Conservation (phyloP, 23 red algal species). For the Gracilaria domingensis region DNA sequence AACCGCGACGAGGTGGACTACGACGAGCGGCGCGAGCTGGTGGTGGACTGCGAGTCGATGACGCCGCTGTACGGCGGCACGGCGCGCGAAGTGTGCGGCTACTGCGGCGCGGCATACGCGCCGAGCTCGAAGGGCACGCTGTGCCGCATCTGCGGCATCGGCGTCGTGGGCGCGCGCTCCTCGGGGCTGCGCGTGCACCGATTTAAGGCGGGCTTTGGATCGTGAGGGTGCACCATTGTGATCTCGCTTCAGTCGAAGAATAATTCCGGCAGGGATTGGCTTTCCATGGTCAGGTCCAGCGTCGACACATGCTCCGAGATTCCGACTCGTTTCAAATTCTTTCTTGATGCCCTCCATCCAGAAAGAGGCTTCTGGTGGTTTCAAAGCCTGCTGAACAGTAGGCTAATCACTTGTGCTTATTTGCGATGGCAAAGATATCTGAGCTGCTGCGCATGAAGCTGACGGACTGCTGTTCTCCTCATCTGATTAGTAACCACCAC, state of each 20-base stretch:
- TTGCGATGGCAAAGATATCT: not conserved
- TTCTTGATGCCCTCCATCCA: slow-evolving; percentile 34
- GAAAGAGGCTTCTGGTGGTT: not conserved
- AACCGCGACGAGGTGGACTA: slow-evolving; percentile 78
- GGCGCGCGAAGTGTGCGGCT: slow-evolving; percentile 43
- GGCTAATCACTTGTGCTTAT: slow-evolving; percentile 40
- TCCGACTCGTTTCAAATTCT: slow-evolving; percentile 28
- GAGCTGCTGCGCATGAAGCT: no score
- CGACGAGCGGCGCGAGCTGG: slow-evolving; percentile 80
- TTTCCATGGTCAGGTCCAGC: not conserved
- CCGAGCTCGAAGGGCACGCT: not conserved
- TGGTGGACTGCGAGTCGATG: slow-evolving; percentile 72
- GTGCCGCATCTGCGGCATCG: slow-evolving; percentile 77
- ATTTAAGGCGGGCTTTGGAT: slow-evolving; percentile 45
- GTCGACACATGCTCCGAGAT: slow-evolving; percentile 8
- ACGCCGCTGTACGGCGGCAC: slow-evolving; percentile 75
- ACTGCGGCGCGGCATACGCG: slow-evolving; percentile 77
- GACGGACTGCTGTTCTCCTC: no score
- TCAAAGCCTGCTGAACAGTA: not conserved
- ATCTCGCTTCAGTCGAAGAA: slow-evolving; percentile 52
- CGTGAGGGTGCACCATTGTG: slow-evolving; percentile 4
- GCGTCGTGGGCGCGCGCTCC: slow-evolving; percentile 43
- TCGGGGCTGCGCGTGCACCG: slow-evolving; percentile 65
- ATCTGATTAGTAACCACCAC: no score
- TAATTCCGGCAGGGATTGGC: slow-evolving; percentile 20